Conservation (phyloP, 192 early-diverging fungal species). For the Chytriomyces sp. region DNA sequence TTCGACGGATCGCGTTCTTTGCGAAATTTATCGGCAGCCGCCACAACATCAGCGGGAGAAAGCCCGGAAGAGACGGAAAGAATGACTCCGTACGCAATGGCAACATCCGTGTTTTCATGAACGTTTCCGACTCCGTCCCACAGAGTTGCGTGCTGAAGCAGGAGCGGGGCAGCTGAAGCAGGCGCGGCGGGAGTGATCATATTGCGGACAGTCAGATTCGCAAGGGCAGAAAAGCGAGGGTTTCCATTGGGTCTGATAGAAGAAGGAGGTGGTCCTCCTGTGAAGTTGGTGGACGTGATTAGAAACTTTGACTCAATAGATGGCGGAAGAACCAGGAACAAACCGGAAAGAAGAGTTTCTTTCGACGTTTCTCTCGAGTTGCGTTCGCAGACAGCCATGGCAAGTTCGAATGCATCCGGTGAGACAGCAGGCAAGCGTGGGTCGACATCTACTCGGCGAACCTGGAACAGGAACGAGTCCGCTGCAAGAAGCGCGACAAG, state of each 20-base stretch:
- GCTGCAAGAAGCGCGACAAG: not conserved
- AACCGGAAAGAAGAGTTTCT: not conserved
- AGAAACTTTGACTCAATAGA: not conserved
- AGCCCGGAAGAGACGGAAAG: constrained; percentile 45
- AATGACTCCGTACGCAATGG: constrained; percentile 65
- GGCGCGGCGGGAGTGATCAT: not conserved
- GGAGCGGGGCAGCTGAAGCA: constrained; percentile 26
- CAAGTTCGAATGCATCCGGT: not conserved
- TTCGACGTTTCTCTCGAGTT: not conserved
- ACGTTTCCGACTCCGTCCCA: constrained; percentile 59
- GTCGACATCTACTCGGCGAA: not conserved
- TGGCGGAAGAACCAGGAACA: not conserved
- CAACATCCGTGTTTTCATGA: constrained; percentile 53
- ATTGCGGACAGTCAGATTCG: not conserved
- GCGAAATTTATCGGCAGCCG: not conserved
- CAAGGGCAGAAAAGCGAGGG: not conserved
- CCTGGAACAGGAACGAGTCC: not conserved
- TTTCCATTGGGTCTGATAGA: not conserved
- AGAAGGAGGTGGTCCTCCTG: not conserved
- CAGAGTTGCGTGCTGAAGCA: constrained; percentile 67
- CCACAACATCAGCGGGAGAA: constrained; percentile 41
- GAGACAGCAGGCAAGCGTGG: not conserved
- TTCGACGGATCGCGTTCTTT: not conserved
- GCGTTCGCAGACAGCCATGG: not conserved
- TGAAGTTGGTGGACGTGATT: not conserved